Conservation (phyloP, 345 rosid genomes). For the Pistacia vera region DNA sequence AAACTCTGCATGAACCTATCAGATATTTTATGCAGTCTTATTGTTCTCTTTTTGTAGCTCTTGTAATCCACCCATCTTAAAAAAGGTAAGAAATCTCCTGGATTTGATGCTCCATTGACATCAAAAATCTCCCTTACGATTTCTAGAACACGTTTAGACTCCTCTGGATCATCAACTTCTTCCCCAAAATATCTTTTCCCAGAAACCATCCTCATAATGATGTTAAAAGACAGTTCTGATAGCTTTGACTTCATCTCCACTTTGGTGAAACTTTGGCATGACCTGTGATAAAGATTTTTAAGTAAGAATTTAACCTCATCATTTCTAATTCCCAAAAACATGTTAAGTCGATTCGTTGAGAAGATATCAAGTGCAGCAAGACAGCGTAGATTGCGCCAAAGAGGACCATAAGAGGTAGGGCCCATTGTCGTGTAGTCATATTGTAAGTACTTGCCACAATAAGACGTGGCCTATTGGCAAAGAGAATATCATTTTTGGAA, state of each 20-base stretch:
- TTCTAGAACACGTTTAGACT: constrained; percentile 9
- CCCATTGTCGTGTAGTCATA: constrained; percentile 22
- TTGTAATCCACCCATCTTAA: constrained; percentile 16
- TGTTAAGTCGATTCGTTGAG: constrained; percentile 18
- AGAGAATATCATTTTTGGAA: background rate
- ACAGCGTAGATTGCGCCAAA: constrained; percentile 35
- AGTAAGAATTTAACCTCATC: constrained; percentile 1
- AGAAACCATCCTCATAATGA: constrained; percentile 20
- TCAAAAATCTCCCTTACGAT: background rate
- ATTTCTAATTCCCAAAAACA: background rate
- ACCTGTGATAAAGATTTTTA: background rate
- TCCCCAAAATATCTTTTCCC: constrained; percentile 22
- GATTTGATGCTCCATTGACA: constrained; percentile 8
- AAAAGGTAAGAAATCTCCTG: constrained; percentile 15
- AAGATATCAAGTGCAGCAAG: constrained; percentile 22
- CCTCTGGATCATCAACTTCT: background rate
- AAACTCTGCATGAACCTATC: constrained; percentile 16
- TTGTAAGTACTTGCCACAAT: constrained; percentile 7
- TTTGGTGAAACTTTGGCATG: background rate
- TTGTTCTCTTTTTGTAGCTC: background rate
- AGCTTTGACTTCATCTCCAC: constrained; percentile 18
- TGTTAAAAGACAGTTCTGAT: constrained; percentile 13
- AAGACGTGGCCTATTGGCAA: constrained; percentile 17
- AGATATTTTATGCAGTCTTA: background rate
- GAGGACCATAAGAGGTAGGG: constrained; percentile 20